Base-by-base conservation (phyloP, 305 asterid species). In the Fraxinus nigra region DNA sequence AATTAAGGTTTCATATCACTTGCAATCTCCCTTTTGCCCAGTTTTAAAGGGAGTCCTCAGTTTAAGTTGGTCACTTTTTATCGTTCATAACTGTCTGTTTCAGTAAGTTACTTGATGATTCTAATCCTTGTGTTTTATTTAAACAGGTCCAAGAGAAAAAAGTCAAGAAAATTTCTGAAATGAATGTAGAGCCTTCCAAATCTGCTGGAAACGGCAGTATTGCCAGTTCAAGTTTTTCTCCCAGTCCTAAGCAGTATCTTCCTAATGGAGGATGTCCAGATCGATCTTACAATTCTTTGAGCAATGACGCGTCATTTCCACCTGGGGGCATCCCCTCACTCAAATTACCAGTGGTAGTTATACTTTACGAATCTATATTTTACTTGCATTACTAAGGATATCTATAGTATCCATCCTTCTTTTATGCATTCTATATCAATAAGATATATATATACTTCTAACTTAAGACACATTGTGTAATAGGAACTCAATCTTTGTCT, bases 91-190 rank as follows among this genome's bases (percentile, higher is more conserved):
- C 4, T 30, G 24, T 54, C 24, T 54, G 75, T 13, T 69, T 32
- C 75, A 30, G 40, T 32, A 30, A 30, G 38, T 13, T 30, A 14
- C 75, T 70, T 32, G 38, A 28, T 9, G 67, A 30, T n/a, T 28
- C 40, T 70, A 34, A 13, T 37, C 6, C 43, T 10, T 73, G n/a
- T 18, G 33, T 78, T 26, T 78, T 6, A 28, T 65, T 51, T 63
- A 75, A 84, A 83, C 94, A 96, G 99, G 98, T 96, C 85, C 99
- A 93, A 86, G 98, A 93, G 90, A 94, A 96, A 92, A 94, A 91
- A 86, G 89, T 96, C 83, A 94, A 93, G 91, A 96, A 94, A 89
- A 82, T 96, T 82, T 87, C 93, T 79, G 97, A 91, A 0, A 91
- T 96, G 97, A 96, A 93, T 83, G 82, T 86, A 40, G 97, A 88